Percentiles rank a stretch among this genome's conserved stretches.
These are phyloP conservation scores for Styphnolobium japonicum DNA, from an alignment of 306 rosid genomes.

Conservation along the genomic window DNA sequence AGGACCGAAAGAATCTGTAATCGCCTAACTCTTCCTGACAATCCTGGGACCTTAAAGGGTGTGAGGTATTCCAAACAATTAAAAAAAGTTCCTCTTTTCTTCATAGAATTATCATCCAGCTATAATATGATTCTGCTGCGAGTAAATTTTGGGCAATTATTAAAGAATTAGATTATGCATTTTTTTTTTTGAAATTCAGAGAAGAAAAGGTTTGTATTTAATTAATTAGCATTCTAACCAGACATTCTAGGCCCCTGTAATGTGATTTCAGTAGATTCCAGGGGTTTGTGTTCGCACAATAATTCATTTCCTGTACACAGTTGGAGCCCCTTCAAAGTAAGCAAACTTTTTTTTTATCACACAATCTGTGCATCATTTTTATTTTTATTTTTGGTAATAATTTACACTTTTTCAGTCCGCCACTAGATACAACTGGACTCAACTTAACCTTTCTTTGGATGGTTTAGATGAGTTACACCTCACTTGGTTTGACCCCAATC, in stretches of 20 bases:
- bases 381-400: not conserved
- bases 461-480: not conserved
- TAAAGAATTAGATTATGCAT: conserved; percentile 8
- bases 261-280: conserved; percentile 20
- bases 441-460: too few relatives aligned
- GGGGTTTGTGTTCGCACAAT: not conserved
- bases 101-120: conserved; percentile 22
- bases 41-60: conserved; percentile 5
- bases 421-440: not conserved
- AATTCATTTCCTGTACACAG: conserved; percentile 12
- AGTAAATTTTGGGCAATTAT: conserved; percentile 23
- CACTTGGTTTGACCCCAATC: not conserved
- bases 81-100: conserved; percentile 18
- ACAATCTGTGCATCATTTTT: not conserved
- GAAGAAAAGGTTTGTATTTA: conserved; percentile 16
- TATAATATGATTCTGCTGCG: conserved; percentile 14
- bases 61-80: conserved; percentile 26
- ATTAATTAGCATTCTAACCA: conserved; percentile 19
- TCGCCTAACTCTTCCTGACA: not conserved
- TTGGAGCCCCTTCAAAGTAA: not conserved
- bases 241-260: not conserved
- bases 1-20: conserved; percentile 53
- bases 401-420: not conserved
- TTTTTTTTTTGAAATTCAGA: not conserved
- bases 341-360: not conserved